Evolutionary conservation across 257 asterid genomes (phyloP), one percentile per base, ranked within the genome.

Genomic region (Cruciata laevipes): DNA sequence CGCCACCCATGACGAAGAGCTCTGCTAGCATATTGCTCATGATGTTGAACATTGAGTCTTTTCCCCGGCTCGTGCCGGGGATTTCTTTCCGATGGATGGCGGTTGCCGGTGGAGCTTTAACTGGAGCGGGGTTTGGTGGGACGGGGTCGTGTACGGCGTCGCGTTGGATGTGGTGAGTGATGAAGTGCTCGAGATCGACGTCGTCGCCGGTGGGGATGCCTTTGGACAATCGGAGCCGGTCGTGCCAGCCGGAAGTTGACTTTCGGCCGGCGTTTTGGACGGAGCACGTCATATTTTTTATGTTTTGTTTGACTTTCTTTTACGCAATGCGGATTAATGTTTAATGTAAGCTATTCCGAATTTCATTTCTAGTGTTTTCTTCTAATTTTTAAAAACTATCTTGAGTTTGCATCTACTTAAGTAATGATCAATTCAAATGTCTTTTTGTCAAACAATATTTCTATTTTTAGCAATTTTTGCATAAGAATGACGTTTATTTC

Each of bases 1-100:
- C 88, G 57, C 96, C 98, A 63, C 95, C 97, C 71, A 81, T 84
- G 74, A 80, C 77, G 80, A 92, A 89, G n/a, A 92, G 87, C 73
- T 89, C 95, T 24, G 86, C 74, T 68, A 92, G 93, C 44, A 83
- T 94, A 77, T 79, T 77, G 65, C 76, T 77, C 74, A 87, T 42
- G 38, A 75, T 70, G 74, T 56, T 75, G 71, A 55, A 74, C 74
- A 78, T 66, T 68, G 82, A 5, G 59, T 75, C 65, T 4, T 56
- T 73, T 1, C 71, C 82, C 52, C 65, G 84, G 40, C 75, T 71
- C 6, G 13, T 7, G 38, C 51, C 55, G 55, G 55, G 20, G 20
- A 47, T 47, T 14, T 47, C 55, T 47, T 1, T n/a, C 55, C 55
- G 55, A 8, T 17, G 55, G 20, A 14, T 47, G 47, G 52, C 62